These are phyloP conservation scores for Cercospora sojina DNA, from an alignment of 2,329 filamentous ascomycete genomes.

Conservation along the genomic window DNA sequence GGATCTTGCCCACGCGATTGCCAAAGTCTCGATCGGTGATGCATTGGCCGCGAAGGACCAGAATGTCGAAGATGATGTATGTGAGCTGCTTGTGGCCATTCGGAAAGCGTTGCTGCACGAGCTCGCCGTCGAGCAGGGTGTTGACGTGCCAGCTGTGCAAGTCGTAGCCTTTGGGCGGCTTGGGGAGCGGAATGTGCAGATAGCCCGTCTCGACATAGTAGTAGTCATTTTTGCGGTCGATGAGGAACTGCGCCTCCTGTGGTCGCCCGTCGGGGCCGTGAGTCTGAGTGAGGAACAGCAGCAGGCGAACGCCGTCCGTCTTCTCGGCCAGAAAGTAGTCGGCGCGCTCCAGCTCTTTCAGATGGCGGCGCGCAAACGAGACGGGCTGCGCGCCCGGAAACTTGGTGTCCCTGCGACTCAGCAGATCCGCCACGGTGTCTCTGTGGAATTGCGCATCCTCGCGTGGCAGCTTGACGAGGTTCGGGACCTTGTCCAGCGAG, in stretches of 20 bases:
- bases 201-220: conserved; percentile 70
- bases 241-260: conserved; percentile 74
- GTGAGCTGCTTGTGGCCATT: conserved; percentile 69
- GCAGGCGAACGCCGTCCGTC: conserved; percentile 90
- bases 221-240: conserved; percentile 97
- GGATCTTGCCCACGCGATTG: conserved; percentile 85
- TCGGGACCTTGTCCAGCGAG: conserved; percentile 15
- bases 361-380: conserved; percentile 78
- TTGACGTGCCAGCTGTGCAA: conserved; percentile 68
- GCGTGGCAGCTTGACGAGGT: conserved; percentile 21
- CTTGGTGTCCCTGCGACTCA: conserved; percentile 64
- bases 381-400: conserved; percentile 96
- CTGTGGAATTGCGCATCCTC: conserved; percentile 33
- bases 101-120: conserved; percentile 75
- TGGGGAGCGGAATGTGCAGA: conserved; percentile 76
- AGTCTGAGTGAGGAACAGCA: conserved; percentile 80
- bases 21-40: conserved; percentile 79
- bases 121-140: conserved; percentile 88
- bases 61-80: conserved; percentile 91
- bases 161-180: conserved; percentile 42
- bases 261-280: conserved; percentile 37
- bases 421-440: conserved; percentile 50
- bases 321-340: conserved; percentile 99
- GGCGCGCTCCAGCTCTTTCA: conserved; percentile 74
- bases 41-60: conserved; percentile 74